phyloP scores from a whole-genome alignment of 2,329 filamentous ascomycete genomes.

The Penicillium polonicum region DNA sequence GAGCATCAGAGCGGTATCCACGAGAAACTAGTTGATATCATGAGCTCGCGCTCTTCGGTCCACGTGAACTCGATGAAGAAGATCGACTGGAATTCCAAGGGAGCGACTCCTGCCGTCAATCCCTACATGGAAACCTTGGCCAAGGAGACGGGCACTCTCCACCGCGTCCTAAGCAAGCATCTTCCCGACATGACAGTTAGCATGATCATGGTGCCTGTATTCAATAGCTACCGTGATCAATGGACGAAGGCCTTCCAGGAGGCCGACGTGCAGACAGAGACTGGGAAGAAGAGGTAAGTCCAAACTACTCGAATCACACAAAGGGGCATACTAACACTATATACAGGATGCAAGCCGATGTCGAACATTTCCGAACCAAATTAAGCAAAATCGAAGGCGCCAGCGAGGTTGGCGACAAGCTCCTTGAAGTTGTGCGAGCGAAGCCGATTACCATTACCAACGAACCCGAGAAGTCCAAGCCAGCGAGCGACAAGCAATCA shows the following conservation, averaged over 20 bases:
- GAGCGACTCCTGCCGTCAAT: conserved; percentile 52
- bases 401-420: conserved; percentile 67
- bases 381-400: conserved; percentile 78
- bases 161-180: conserved; percentile 79
- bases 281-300: conserved; percentile 69
- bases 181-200: conserved; percentile 72
- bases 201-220: conserved; percentile 84
- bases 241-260: conserved; percentile 70
- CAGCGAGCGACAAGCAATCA: conserved; percentile 5
- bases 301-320: neutral
- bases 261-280: conserved; percentile 62
- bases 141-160: conserved; percentile 81
- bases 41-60: conserved; percentile 71
- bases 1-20: conserved; percentile 90
- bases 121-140: conserved; percentile 82
- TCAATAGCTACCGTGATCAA: conserved; percentile 76
- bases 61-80: conserved; percentile 74
- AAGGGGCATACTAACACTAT: conserved; percentile 12
- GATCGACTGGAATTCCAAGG: conserved; percentile 68
- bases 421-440: conserved; percentile 53
- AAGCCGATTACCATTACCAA: conserved; percentile 35
- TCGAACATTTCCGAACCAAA: conserved; percentile 68
- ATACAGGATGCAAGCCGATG: conserved; percentile 70
- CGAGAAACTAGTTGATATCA: conserved; percentile 90
- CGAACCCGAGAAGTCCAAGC: conserved; percentile 10